Evolutionary conservation across 2,329 filamentous ascomycete species (phyloP), one percentile per base, ranked within the genome.

Genomic region (Aspergillus costaricaensis): DNA sequence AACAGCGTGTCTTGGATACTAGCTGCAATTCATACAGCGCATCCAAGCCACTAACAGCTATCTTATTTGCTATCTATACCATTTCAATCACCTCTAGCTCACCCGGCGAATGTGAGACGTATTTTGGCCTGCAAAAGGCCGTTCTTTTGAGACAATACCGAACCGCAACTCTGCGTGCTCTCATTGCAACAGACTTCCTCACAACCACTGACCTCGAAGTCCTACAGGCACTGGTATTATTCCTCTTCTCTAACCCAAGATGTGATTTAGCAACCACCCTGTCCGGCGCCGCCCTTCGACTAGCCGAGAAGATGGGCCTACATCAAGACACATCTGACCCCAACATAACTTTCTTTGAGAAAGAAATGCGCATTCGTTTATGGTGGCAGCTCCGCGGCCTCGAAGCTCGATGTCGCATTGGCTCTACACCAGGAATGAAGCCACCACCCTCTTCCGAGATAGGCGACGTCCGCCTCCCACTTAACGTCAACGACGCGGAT

Each of bases 341-440:
- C 68, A 75, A 71, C 64, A 66, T 70, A 17, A 67, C 72, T 76
- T 2, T 83, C 80, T 50, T 89, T 57, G 88, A 91, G 66, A 82
- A 85, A 4, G 88, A 91, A 74, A 83, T 88, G 71, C 83, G 88
- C 10, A 82, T 88, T 54, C 82, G 88, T 44, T 75, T 91, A 3
- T 91, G 88, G 88, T 91, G 88, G 88, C 85, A 86, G 54, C 79
- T 91, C 14, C 82, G 88, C 32, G 80, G 84, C 17, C 88, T 90
- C 62, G 89, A 91, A 71, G 44, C n/a, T 17, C 54, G 54, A 0
- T 21, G 30, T n/a, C 54, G 43, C 15, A 25, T 19, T 17, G 17
- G 5, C 3, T 30, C 27, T n/a, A 56, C 17, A 2, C 41, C 25
- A 8, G 41, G 17, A 2, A 49, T 30, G 1, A 50, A 27, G 25